These are phyloP conservation scores for Eragrostis nindensis DNA, from an alignment of 176 grass and related monocot species.

Conservation along the genomic window DNA sequence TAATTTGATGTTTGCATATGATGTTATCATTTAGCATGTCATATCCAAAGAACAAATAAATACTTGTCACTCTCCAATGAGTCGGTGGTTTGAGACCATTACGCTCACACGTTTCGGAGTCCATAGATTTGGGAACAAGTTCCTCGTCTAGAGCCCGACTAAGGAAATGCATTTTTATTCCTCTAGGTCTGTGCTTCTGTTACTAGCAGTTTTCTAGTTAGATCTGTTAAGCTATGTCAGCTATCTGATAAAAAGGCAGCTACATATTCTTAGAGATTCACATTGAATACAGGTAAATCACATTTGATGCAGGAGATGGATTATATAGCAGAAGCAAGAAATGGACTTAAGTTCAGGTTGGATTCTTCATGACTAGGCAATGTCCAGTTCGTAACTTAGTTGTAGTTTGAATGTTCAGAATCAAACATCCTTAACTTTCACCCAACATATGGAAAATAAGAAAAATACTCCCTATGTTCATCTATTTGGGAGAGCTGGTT, in stretches of 20 bases:
- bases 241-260: constrained; percentile 30
- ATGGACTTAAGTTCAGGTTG: constrained; percentile 92
- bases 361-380: constrained; percentile 37
- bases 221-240: background rate
- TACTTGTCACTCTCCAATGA: background rate
- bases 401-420: constrained; percentile 1
- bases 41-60: background rate
- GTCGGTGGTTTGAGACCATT: background rate
- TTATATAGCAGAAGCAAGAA: constrained; percentile 96
- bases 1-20: background rate
- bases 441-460: background rate
- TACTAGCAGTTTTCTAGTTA: constrained; percentile 26
- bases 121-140: background rate
- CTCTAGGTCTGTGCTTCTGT: constrained; percentile 13
- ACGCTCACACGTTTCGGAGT: background rate
- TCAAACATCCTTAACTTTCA: background rate
- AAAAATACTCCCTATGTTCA: background rate
- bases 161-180: background rate
- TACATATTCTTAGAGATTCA: constrained; percentile 81
- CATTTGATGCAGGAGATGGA: constrained; percentile 99
- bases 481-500: no score
- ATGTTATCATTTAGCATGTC: constrained; percentile 16
- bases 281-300: constrained; percentile 99
- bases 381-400: background rate
- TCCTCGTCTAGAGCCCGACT: background rate